These are phyloP conservation scores for Pichia sp. DNA, from an alignment of 1,139 yeast species.

Conservation along the genomic window DNA sequence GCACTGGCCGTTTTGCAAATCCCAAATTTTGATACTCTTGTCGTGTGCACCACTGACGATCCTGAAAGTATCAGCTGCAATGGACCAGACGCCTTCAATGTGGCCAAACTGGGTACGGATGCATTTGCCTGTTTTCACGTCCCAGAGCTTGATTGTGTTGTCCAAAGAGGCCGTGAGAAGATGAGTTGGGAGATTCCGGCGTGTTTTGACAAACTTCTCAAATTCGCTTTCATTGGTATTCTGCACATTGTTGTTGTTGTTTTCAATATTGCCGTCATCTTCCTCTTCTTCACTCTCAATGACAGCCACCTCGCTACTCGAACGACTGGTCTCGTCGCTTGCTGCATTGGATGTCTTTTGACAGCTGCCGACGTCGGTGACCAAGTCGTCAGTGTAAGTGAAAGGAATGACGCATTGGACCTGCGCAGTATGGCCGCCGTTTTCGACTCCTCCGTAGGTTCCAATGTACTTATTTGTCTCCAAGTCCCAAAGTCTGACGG, in stretches of 20 bases:
- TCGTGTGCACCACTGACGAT: constrained; percentile 94
- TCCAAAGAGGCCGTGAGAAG: constrained; percentile 83
- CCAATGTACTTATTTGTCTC: constrained; percentile 71
- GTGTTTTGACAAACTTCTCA: constrained; percentile 12
- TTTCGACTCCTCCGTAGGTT: constrained; percentile 70
- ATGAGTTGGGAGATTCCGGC: constrained; percentile 59
- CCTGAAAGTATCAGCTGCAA: constrained; percentile 91
- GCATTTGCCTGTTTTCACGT: constrained; percentile 78
- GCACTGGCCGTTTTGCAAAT: constrained; percentile 86
- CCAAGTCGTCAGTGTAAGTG: constrained; percentile 51
- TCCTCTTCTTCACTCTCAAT: constrained; percentile 33
- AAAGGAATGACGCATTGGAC: constrained; percentile 88
- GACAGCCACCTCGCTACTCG: neutral
- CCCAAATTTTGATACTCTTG: constrained; percentile 89
- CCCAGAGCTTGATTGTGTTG: constrained; percentile 93
- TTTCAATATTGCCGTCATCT: constrained; percentile 4
- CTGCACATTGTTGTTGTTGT: constrained; percentile 19
- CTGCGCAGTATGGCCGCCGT: constrained; percentile 74
- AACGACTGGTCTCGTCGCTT: constrained; percentile 8
- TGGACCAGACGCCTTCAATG: constrained; percentile 96
- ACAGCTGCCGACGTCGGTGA: constrained; percentile 36
- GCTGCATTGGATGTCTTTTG: constrained; percentile 16
- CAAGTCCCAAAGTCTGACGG: constrained; percentile 93
- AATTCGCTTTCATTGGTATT: constrained; percentile 4
- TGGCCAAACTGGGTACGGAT: constrained; percentile 94